Percentiles rank a stretch among this genome's conserved stretches.
These are phyloP conservation scores for Phenoliferia sp. DNA, from an alignment of 1,284 basidiomycete genomes.

Conservation along the genomic window DNA sequence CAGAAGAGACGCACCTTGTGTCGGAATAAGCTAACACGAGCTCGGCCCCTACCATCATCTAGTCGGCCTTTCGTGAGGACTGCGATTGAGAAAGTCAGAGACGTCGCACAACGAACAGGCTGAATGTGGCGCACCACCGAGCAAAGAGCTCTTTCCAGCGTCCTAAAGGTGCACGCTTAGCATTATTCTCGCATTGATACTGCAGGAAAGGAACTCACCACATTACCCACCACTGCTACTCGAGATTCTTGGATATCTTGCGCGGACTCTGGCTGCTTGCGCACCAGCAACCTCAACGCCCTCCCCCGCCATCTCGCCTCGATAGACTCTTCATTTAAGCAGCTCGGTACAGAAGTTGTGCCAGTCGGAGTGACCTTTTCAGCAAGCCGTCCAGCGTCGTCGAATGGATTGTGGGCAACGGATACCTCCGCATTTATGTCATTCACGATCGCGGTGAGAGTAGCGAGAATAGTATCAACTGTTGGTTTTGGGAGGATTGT, in stretches of 20 bases:
- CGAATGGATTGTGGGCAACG: slow-evolving; percentile 25
- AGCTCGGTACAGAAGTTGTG: slow-evolving; percentile 3
- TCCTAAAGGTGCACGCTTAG: too few relatives aligned
- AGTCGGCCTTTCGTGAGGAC: slow-evolving; percentile 61
- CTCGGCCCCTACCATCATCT: slow-evolving; percentile 91
- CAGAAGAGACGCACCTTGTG: too few relatives aligned
- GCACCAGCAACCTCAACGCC: slow-evolving; percentile 32
- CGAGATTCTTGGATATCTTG: slow-evolving; percentile 64
- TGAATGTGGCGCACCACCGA: slow-evolving; percentile 57
- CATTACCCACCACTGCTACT: slow-evolving; percentile 89
- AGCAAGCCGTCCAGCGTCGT: not conserved
- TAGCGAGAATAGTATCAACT: slow-evolving; percentile 1
- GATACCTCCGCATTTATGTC: slow-evolving; percentile 10
- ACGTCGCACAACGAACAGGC: slow-evolving; percentile 36
- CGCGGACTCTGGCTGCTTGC: slow-evolving; percentile 34
- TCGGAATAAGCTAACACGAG: slow-evolving; percentile 85
- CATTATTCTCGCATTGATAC: not conserved
- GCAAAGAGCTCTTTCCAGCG: slow-evolving; percentile 86
- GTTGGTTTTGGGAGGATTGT: slow-evolving; percentile 20
- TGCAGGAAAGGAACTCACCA: slow-evolving; percentile 10
- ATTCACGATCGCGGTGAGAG: not conserved
- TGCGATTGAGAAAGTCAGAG: slow-evolving; percentile 23
- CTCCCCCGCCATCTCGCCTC: slow-evolving; percentile 28
- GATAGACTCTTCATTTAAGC: slow-evolving; percentile 27
- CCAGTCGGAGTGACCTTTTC: slow-evolving; percentile 4